These are phyloP conservation scores for Fragilaria crotonensis DNA, from an alignment of 108 stramenopile species.

Conservation along the genomic window DNA sequence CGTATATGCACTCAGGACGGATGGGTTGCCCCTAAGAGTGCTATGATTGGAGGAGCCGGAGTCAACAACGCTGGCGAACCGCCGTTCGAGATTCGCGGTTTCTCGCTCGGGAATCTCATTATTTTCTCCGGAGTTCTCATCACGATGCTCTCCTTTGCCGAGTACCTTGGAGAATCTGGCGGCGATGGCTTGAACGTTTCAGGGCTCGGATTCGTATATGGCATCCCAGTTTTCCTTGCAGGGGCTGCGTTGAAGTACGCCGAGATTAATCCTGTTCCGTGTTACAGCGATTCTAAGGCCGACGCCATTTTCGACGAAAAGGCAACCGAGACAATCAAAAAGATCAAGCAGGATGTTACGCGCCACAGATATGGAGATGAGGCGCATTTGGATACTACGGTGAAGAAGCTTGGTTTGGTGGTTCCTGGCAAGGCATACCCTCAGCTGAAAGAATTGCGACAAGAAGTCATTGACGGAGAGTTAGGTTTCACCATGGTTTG, in stretches of 20 bases:
- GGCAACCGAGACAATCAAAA: slow-evolving; percentile 82
- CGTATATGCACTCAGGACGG: too few species aligned
- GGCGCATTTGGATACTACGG: slow-evolving; percentile 96
- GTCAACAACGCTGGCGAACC: slow-evolving; percentile 92
- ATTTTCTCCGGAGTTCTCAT: slow-evolving; percentile 65
- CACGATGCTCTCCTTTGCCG: slow-evolving; percentile 79
- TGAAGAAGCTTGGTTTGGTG: slow-evolving; percentile 91
- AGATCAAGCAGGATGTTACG: slow-evolving; percentile 96
- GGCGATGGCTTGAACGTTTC: slow-evolving; percentile 76
- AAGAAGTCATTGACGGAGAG: slow-evolving; percentile 63
- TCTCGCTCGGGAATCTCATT: slow-evolving; percentile 91
- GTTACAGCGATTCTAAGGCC: slow-evolving; percentile 39
- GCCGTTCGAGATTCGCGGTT: slow-evolving; percentile 97
- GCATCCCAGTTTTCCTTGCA: slow-evolving; percentile 91
- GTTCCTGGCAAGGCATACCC: slow-evolving; percentile 93
- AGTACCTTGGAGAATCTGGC: slow-evolving; percentile 83
- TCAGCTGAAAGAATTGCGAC: slow-evolving; percentile 82
- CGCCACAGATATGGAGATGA: slow-evolving; percentile 97
- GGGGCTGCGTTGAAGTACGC: slow-evolving; percentile 95
- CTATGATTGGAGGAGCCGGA: slow-evolving; percentile 92
- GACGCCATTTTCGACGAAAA: slow-evolving; percentile 75
- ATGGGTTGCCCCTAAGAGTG: slow-evolving; percentile 66
- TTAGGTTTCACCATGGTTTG: slow-evolving; percentile 91
- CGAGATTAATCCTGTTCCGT: slow-evolving; percentile 91
- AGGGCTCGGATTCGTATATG: slow-evolving; percentile 95